Conservation (phyloP, 352 stramenopile genomes). For the Phytopythium oedochilum region DNA sequence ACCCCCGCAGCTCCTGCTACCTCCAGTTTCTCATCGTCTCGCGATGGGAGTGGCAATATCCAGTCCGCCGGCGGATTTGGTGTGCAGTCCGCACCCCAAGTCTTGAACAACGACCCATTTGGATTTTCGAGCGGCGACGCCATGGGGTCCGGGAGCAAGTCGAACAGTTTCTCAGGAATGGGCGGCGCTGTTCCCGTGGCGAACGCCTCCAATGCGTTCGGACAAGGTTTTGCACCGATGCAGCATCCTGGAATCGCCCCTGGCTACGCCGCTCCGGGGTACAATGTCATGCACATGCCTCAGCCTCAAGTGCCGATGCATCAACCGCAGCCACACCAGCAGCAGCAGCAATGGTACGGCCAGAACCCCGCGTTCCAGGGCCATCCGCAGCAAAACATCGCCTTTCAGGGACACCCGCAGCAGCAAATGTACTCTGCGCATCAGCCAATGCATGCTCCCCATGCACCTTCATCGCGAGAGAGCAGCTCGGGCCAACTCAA, state of each 20-base stretch:
- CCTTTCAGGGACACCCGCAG: conserved; percentile 1
- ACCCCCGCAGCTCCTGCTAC: conserved; percentile 7
- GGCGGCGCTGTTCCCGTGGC: background rate
- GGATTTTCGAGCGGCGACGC: conserved; percentile 26
- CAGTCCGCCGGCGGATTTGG: background rate
- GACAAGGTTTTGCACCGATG: conserved; percentile 2
- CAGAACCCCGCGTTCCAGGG: conserved; percentile 22
- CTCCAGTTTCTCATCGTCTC: background rate
- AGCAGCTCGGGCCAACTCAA: conserved; percentile 4
- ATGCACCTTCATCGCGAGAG: background rate
- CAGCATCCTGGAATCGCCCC: background rate
- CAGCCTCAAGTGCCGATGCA: conserved; percentile 29
- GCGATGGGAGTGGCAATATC: background rate
- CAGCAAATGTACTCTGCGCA: conserved; percentile 1
- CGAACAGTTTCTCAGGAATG: conserved; percentile 13
- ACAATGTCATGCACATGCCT: conserved; percentile 14
- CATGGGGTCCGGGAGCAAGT: conserved; percentile 9
- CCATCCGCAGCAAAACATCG: conserved; percentile 15
- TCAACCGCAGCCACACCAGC: conserved; percentile 24
- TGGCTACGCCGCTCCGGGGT: background rate
- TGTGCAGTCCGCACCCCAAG: conserved; percentile 7
- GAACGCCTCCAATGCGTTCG: conserved; percentile 14
- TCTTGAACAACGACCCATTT: conserved; percentile 39
- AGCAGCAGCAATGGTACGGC: conserved; percentile 36
- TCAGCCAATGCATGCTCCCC: background rate